These are phyloP conservation scores for Claviceps spartinae DNA, from an alignment of 2,329 filamentous ascomycete genomes.

Conservation along the genomic window DNA sequence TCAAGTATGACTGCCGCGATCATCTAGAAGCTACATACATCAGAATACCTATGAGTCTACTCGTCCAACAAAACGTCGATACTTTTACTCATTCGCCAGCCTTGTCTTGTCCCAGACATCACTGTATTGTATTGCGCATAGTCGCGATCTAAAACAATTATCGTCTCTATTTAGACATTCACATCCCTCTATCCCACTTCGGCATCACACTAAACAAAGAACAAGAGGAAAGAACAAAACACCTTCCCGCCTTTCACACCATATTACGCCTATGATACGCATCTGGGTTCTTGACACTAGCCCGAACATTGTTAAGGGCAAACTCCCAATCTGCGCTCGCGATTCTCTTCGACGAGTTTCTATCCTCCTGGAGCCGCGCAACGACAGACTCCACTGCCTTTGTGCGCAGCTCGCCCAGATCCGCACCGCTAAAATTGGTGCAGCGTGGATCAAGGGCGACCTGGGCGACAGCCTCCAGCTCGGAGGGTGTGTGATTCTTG, in stretches of 20 bases:
- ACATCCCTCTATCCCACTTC: too few species aligned
- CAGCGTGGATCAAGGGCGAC: constrained; percentile 58
- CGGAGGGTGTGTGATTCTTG: constrained; percentile 25
- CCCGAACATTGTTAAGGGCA: constrained; percentile 33
- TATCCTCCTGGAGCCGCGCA: constrained; percentile 22
- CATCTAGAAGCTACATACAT: too few species aligned
- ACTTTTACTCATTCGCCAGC: too few species aligned
- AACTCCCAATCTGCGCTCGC: constrained; percentile 36
- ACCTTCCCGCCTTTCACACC: constrained; percentile 9
- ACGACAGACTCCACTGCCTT: constrained; percentile 37
- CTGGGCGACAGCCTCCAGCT: constrained; percentile 39
- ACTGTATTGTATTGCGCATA: too few species aligned
- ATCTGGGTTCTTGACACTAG: constrained; percentile 34
- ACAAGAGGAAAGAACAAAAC: constrained; percentile 7
- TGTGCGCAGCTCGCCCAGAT: constrained; percentile 38
- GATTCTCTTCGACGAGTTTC: constrained; percentile 14
- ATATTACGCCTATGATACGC: constrained; percentile 27
- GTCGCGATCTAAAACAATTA: too few species aligned
- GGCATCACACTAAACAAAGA: too few species aligned
- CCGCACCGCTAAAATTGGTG: constrained; percentile 61
- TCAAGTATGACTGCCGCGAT: too few species aligned
- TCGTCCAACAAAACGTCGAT: too few species aligned
- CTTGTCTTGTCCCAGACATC: too few species aligned
- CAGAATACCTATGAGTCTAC: too few species aligned
- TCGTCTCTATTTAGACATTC: too few species aligned